A percentile compares a stretch with the other conserved stretches of the same genome.
These are phyloP conservation scores for Penicillium pulvis DNA, from an alignment of 495 filamentous ascomycete species.

Conservation along the genomic window DNA sequence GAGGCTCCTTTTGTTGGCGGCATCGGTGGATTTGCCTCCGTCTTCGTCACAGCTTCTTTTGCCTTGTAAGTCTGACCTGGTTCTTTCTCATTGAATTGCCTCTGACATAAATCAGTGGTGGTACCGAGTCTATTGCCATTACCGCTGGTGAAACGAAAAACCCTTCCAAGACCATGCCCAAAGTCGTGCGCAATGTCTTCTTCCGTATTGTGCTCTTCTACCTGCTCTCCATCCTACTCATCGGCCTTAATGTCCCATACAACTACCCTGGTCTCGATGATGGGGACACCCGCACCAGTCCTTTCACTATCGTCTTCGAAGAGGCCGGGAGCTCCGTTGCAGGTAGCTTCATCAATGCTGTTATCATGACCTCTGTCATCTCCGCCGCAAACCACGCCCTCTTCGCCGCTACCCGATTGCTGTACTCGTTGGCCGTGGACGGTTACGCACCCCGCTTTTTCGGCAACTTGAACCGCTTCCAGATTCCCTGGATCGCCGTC, in stretches of 20 bases:
- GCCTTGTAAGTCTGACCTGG: conserved; percentile 39
- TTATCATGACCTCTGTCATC: conserved; percentile 56
- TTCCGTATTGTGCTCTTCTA: conserved; percentile 58
- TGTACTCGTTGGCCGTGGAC: conserved; percentile 51
- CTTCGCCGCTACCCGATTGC: conserved; percentile 54
- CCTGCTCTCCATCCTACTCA: conserved; percentile 49
- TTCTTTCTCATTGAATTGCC: not conserved
- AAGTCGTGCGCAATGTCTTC: conserved; percentile 55
- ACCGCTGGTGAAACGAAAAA: conserved; percentile 57
- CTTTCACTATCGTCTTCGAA: conserved; percentile 57
- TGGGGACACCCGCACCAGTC: conserved; percentile 45
- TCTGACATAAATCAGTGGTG: conserved; percentile 35
- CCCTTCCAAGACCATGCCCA: conserved; percentile 49
- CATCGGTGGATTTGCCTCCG: conserved; percentile 55
- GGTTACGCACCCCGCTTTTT: conserved; percentile 52
- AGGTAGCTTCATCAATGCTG: conserved; percentile 58
- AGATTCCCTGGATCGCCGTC: conserved; percentile 61
- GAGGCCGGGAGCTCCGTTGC: conserved; percentile 50
- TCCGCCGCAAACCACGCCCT: conserved; percentile 57
- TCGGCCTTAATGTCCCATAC: conserved; percentile 58
- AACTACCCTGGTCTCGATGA: conserved; percentile 46
- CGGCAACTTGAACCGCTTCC: conserved; percentile 53
- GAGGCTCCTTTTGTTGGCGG: conserved; percentile 57
- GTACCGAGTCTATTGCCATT: conserved; percentile 59
- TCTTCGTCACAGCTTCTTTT: conserved; percentile 56